Percentiles rank a stretch among this genome's conserved stretches.
phyloP scores from a whole-genome alignment of 2,329 filamentous ascomycete genomes.

The Fusarium keratoplasticum region DNA sequence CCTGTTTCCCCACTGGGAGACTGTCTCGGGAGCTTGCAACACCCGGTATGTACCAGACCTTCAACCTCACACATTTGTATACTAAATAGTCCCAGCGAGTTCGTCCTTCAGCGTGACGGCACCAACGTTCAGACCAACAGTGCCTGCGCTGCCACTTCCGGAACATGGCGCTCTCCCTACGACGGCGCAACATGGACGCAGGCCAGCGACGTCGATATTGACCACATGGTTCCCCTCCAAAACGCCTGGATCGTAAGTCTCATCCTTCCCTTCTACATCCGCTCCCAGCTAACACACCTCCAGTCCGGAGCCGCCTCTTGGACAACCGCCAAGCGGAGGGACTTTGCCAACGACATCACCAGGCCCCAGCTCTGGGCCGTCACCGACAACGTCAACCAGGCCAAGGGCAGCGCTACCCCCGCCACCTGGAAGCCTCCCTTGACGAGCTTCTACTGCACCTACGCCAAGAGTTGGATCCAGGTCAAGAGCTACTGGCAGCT shows the following conservation, averaged over 20 bases:
- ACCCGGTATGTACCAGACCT: slow-evolving; percentile 59
- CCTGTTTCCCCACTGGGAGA: slow-evolving; percentile 79
- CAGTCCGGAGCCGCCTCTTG: slow-evolving; percentile 78
- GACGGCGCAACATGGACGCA: slow-evolving; percentile 78
- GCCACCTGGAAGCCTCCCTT: slow-evolving; percentile 82
- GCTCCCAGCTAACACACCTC: slow-evolving; percentile 17
- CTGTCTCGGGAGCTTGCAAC: slow-evolving; percentile 74
- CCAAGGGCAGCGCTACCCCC: slow-evolving; percentile 79
- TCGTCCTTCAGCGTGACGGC: slow-evolving; percentile 69
- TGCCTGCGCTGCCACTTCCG: slow-evolving; percentile 72
- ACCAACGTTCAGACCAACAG: slow-evolving; percentile 67
- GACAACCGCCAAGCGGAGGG: slow-evolving; percentile 74
- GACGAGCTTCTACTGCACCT: slow-evolving; percentile 78
- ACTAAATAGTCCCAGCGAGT: slow-evolving; percentile 24
- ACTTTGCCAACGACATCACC: slow-evolving; percentile 81
- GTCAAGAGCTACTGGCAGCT: slow-evolving; percentile 81
- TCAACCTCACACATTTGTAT: background rate
- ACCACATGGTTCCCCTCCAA: slow-evolving; percentile 84
- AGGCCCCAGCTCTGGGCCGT: slow-evolving; percentile 84
- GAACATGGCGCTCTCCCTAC: slow-evolving; percentile 78
- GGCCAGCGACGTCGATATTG: slow-evolving; percentile 80
- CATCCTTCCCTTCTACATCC: background rate
- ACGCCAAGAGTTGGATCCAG: slow-evolving; percentile 80
- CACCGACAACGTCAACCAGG: slow-evolving; percentile 79
- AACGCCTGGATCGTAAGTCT: slow-evolving; percentile 78